phyloP scores from a whole-genome alignment of 306 rosid genomes.

The Quercus aquifolioides region DNA sequence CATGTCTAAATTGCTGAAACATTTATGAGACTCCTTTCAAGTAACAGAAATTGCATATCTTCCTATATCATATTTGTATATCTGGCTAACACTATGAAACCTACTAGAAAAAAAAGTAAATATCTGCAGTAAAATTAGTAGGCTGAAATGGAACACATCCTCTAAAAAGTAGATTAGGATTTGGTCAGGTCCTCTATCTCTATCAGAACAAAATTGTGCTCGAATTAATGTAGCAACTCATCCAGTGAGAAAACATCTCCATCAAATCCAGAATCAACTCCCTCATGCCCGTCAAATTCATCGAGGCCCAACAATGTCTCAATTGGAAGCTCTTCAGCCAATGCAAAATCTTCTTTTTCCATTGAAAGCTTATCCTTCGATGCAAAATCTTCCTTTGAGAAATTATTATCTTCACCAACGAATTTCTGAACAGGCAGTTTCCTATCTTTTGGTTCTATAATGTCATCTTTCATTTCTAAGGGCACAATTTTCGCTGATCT shows the following conservation, averaged over 20 bases:
- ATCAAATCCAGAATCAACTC: slow-evolving; percentile 39
- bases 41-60: background rate
- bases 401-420: background rate
- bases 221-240: slow-evolving; percentile 12
- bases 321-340: slow-evolving; percentile 30
- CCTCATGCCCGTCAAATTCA: slow-evolving; percentile 59
- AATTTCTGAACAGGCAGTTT: background rate
- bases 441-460: background rate
- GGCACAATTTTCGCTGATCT: slow-evolving; percentile 12
- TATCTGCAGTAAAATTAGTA: background rate
- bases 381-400: slow-evolving; percentile 1
- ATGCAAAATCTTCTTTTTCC: slow-evolving; percentile 20
- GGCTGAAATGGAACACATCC: too few relatives aligned
- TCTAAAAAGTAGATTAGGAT: too few relatives aligned
- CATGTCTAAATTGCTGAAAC: background rate
- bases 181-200: background rate
- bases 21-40: background rate
- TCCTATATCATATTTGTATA: background rate
- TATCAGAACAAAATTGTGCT: background rate
- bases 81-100: background rate
- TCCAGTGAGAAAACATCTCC: slow-evolving; percentile 24
- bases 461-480: background rate
- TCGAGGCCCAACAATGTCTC: slow-evolving; percentile 53
- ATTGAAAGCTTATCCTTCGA: slow-evolving; percentile 10
- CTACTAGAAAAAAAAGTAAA: background rate